Percentiles rank a stretch among this genome's conserved stretches.
Conservation (phyloP, 164 flowering plant species). For the Stephania yunnanensis region DNA sequence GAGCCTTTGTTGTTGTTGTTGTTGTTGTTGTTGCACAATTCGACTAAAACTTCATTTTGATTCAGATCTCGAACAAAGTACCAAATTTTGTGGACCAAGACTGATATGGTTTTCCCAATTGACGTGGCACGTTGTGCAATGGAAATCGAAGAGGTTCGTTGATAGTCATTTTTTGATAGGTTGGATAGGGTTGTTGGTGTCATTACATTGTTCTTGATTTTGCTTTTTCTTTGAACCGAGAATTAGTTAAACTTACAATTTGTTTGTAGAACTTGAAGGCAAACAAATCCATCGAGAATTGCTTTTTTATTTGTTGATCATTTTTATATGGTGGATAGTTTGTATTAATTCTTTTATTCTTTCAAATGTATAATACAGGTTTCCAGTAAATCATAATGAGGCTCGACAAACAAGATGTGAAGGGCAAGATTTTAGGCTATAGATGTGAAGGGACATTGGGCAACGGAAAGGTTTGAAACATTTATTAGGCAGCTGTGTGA, state of each 20-base stretch:
- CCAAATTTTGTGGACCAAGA: constrained; percentile 87
- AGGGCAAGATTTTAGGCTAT: too few relatives aligned
- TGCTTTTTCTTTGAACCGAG: neutral
- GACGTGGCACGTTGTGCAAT: constrained; percentile 95
- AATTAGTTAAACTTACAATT: neutral
- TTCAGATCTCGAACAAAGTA: constrained; percentile 79
- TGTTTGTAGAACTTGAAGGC: constrained; percentile 62
- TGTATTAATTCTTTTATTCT: too few relatives aligned
- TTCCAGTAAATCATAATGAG: too few relatives aligned
- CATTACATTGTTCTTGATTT: neutral
- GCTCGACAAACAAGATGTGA: too few relatives aligned
- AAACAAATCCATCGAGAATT: constrained; percentile 62
- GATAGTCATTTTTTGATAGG: neutral
- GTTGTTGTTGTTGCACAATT: neutral
- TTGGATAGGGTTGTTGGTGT: neutral
- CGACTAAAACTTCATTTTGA: neutral
- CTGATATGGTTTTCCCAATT: constrained; percentile 77
- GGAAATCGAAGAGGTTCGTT: constrained; percentile 88
- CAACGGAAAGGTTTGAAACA: too few relatives aligned
- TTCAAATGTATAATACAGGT: too few relatives aligned
- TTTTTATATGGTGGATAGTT: too few relatives aligned
- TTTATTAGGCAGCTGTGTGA: too few relatives aligned
- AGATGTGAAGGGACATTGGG: too few relatives aligned
- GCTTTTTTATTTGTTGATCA: too few relatives aligned
- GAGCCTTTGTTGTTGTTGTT: too few relatives aligned